Evolutionary conservation across 495 filamentous ascomycete species (phyloP).

Genomic region (Trichoderma orchidacearum): DNA sequence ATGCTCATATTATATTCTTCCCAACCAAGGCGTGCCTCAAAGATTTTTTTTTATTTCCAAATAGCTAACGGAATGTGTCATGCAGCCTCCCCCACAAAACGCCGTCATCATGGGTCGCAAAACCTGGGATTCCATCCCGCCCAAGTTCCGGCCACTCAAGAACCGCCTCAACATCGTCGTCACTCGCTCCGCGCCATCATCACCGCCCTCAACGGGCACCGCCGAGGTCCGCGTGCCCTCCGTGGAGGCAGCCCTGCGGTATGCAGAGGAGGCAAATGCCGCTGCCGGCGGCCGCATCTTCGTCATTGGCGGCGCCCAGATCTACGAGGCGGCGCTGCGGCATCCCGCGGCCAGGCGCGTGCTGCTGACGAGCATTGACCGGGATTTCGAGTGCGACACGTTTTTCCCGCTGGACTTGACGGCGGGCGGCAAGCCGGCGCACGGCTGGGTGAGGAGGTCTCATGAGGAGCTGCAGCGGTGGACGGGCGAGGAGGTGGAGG

Average conservation of each 20-base stretch:
- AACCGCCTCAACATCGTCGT: constrained; percentile 70
- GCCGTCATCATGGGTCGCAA: constrained; percentile 95
- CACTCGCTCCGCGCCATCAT: constrained; percentile 27
- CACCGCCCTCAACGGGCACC: not conserved
- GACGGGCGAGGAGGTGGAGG: constrained; percentile 43
- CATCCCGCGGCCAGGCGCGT: constrained; percentile 35
- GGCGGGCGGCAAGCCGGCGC: constrained; percentile 15
- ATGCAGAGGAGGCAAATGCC: constrained; percentile 16
- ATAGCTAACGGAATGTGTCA: not conserved
- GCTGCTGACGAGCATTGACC: constrained; percentile 47
- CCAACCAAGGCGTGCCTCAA: not conserved
- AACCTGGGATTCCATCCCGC: constrained; percentile 81
- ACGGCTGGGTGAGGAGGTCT: constrained; percentile 31
- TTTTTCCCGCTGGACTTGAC: constrained; percentile 56
- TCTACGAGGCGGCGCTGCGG: constrained; percentile 59
- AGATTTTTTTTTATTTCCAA: not conserved
- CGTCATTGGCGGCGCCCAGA: constrained; percentile 80
- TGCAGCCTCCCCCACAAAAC: constrained; percentile 35
- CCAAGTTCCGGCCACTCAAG: constrained; percentile 60
- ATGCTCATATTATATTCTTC: not conserved
- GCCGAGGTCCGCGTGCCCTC: constrained; percentile 20
- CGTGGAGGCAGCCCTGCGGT: constrained; percentile 44
- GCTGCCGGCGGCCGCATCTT: constrained; percentile 43
- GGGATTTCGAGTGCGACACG: constrained; percentile 76
- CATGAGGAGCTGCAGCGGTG: constrained; percentile 39